Conservation (phyloP, 2,329 filamentous ascomycete genomes). For the Aureobasidium melanogenum region DNA sequence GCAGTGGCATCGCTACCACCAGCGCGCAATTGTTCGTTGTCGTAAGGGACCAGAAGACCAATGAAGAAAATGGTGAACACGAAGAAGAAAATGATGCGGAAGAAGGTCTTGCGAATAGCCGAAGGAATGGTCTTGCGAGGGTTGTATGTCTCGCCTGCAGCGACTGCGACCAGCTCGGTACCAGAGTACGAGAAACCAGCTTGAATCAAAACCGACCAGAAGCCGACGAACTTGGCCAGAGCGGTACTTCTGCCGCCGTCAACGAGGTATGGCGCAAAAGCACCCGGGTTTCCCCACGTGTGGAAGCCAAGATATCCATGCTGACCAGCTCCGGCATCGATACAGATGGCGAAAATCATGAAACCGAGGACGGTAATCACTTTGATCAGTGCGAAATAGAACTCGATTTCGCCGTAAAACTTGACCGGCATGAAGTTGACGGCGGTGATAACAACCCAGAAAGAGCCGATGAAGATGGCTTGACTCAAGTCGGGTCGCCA, state of each 20-base stretch:
- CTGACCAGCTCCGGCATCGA: slow-evolving; percentile 33
- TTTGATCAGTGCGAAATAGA: slow-evolving; percentile 45
- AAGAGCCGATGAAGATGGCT: slow-evolving; percentile 28
- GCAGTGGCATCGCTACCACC: slow-evolving; percentile 29
- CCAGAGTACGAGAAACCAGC: slow-evolving; percentile 50
- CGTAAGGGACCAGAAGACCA: slow-evolving; percentile 26
- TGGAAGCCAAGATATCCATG: slow-evolving; percentile 53
- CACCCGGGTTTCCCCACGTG: slow-evolving; percentile 36
- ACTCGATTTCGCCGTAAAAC: slow-evolving; percentile 46
- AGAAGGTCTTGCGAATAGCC: slow-evolving; percentile 29
- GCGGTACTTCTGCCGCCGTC: slow-evolving; percentile 18
- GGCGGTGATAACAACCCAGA: slow-evolving; percentile 30
- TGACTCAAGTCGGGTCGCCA: slow-evolving; percentile 34
- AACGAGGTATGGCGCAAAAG: slow-evolving; percentile 29
- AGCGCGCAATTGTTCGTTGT: slow-evolving; percentile 29
- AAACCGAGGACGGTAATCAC: slow-evolving; percentile 43
- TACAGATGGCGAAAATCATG: slow-evolving; percentile 33
- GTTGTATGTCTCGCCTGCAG: slow-evolving; percentile 39
- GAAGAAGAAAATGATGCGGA: slow-evolving; percentile 29
- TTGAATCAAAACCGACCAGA: slow-evolving; percentile 49
- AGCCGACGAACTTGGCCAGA: slow-evolving; percentile 33
- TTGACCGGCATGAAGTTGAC: slow-evolving; percentile 42
- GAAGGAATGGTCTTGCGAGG: slow-evolving; percentile 38
- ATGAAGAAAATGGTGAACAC: slow-evolving; percentile 28
- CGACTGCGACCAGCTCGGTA: slow-evolving; percentile 46